Percentiles rank a stretch among this genome's conserved stretches.
Evolutionary conservation across 768 basidiomycete genomes (phyloP).

Genomic region (Tricholoma bakamatsutake): DNA sequence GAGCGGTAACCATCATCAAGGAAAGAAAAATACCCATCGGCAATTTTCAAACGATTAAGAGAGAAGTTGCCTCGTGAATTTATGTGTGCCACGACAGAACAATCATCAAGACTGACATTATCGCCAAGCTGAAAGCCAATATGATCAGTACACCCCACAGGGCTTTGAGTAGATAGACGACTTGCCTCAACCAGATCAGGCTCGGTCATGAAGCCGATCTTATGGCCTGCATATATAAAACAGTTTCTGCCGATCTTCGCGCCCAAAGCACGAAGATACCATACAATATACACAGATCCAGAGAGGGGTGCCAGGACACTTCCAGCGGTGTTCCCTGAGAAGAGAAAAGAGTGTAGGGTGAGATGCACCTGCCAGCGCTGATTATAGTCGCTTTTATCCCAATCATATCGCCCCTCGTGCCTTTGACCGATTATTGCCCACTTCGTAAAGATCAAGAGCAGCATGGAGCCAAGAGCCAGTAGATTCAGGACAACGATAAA

Average conservation of each 20-base stretch:
- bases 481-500: slow-evolving; percentile 33
- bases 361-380: slow-evolving; percentile 45
- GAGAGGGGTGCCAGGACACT: slow-evolving; percentile 34
- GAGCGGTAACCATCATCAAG: neutral
- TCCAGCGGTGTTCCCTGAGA: slow-evolving; percentile 34
- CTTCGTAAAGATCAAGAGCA: slow-evolving; percentile 38
- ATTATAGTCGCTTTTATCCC: slow-evolving; percentile 44
- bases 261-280: slow-evolving; percentile 39
- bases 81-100: slow-evolving; percentile 43
- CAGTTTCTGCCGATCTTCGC: slow-evolving; percentile 39
- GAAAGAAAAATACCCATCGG: slow-evolving; percentile 23
- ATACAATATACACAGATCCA: slow-evolving; percentile 38
- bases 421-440: slow-evolving; percentile 40
- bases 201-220: slow-evolving; percentile 39
- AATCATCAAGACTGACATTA: slow-evolving; percentile 39
- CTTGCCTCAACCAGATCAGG: slow-evolving; percentile 38
- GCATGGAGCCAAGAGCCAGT: slow-evolving; percentile 32
- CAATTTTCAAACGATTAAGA: slow-evolving; percentile 36
- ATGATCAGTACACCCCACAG: neutral
- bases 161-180: slow-evolving; percentile 1
- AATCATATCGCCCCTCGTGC: slow-evolving; percentile 32
- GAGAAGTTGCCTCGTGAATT: slow-evolving; percentile 42
- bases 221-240: slow-evolving; percentile 35
- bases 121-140: slow-evolving; percentile 29
- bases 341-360: slow-evolving; percentile 27